These are phyloP conservation scores for Stephania cephalantha DNA, from an alignment of 164 flowering plant species.

Conservation along the genomic window DNA sequence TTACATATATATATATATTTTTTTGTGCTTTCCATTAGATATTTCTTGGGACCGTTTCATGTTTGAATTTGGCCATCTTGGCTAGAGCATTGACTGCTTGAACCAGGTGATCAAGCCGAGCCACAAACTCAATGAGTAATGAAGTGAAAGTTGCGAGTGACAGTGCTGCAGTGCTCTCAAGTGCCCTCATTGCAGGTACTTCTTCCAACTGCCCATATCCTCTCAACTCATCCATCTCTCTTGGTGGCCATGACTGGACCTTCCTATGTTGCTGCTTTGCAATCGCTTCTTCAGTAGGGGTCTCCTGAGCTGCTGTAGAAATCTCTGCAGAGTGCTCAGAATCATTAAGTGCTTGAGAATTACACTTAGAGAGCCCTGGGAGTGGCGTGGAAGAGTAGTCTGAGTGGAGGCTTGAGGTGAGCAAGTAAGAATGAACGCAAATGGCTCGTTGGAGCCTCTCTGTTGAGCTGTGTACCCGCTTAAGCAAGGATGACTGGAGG, in stretches of 20 bases:
- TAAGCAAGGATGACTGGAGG: constrained; percentile 32
- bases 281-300: constrained; percentile 24
- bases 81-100: constrained; percentile 54
- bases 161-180: constrained; percentile 49
- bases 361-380: constrained; percentile 16
- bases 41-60: not conserved
- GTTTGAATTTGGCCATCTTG: constrained; percentile 45
- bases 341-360: not conserved
- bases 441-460: constrained; percentile 65
- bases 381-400: constrained; percentile 28
- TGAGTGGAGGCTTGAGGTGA: constrained; percentile 29
- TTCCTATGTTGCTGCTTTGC: constrained; percentile 26
- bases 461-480: constrained; percentile 47
- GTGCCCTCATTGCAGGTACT: constrained; percentile 23
- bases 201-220: constrained; percentile 10
- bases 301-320: not conserved
- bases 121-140: constrained; percentile 59
- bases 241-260: constrained; percentile 33
- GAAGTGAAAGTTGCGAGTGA: constrained; percentile 61
- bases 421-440: constrained; percentile 60
- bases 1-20: too few species aligned
- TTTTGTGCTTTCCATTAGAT: not conserved
- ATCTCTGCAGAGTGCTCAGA: not conserved
- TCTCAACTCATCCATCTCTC: constrained; percentile 27
- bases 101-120: constrained; percentile 57